Evolutionary conservation across 495 filamentous ascomycete species (phyloP).

Genomic region (Pseudotulostoma volvatum): DNA sequence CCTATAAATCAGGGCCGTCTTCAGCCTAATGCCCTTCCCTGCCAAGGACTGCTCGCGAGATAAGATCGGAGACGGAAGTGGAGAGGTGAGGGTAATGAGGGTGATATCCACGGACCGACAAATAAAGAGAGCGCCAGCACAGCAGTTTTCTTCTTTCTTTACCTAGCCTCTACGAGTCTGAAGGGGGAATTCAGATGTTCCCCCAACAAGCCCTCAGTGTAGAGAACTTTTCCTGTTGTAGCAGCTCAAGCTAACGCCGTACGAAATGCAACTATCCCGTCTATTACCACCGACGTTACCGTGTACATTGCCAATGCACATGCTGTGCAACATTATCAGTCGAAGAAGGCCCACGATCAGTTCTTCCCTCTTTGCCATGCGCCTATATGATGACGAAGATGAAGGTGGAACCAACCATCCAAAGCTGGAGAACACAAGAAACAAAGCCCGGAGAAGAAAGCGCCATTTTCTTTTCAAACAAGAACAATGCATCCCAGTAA

Average conservation of each 20-base stretch:
- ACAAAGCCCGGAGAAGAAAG: conserved; percentile 14
- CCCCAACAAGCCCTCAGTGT: conserved; percentile 21
- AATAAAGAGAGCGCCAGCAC: conserved; percentile 20
- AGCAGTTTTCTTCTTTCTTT: conserved; percentile 20
- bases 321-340: conserved; percentile 10
- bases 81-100: no score
- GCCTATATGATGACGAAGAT: not conserved
- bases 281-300: conserved; percentile 14
- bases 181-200: conserved; percentile 22
- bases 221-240: conserved; percentile 23
- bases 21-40: conserved; percentile 10
- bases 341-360: conserved; percentile 10
- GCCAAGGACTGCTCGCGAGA: conserved; percentile 13
- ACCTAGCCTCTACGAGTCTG: conserved; percentile 27
- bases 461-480: conserved; percentile 10
- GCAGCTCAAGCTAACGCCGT: conserved; percentile 37
- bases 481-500: conserved; percentile 7
- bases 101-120: conserved; percentile 12
- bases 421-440: conserved; percentile 13
- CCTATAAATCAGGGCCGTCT: conserved; percentile 11
- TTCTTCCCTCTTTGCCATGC: not conserved
- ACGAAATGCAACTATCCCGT: conserved; percentile 30
- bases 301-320: no score
- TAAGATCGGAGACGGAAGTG: conserved; percentile 3
- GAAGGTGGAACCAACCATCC: conserved; percentile 1